phyloP scores from a whole-genome alignment of 2,329 filamentous ascomycete genomes.

The Cercospora zeae-maydis region DNA sequence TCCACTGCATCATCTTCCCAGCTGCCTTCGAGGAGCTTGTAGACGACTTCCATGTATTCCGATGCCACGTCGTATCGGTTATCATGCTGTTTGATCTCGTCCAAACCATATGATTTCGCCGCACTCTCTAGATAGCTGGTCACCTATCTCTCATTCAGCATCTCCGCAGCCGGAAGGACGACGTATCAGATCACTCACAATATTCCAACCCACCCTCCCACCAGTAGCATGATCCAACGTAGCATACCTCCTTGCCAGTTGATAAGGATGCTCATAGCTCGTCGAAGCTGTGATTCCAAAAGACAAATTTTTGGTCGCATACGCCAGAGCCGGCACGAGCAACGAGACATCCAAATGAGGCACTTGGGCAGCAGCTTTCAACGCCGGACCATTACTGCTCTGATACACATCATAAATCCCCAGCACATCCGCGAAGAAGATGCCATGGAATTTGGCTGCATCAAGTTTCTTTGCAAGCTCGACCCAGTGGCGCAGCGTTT shows the following conservation, averaged over 20 bases:
- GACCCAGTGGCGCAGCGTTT: slow-evolving; percentile 48
- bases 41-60: slow-evolving; percentile 41
- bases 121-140: slow-evolving; percentile 49
- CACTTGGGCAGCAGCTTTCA: slow-evolving; percentile 62
- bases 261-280: slow-evolving; percentile 39
- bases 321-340: slow-evolving; percentile 46
- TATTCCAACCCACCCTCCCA: slow-evolving; percentile 46
- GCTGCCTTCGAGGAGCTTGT: slow-evolving; percentile 33
- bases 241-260: slow-evolving; percentile 36
- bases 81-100: slow-evolving; percentile 49
- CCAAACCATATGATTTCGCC: slow-evolving; percentile 47
- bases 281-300: slow-evolving; percentile 40
- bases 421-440: slow-evolving; percentile 52
- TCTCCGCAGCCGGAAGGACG: too few relatives aligned
- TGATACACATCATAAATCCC: slow-evolving; percentile 49
- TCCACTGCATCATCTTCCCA: slow-evolving; percentile 38
- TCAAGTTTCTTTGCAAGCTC: slow-evolving; percentile 48
- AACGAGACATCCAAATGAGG: slow-evolving; percentile 57
- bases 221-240: slow-evolving; percentile 40
- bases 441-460: slow-evolving; percentile 49
- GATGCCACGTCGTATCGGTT: slow-evolving; percentile 49
- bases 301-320: slow-evolving; percentile 43
- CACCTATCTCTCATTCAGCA: slow-evolving; percentile 29
- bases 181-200: slow-evolving; percentile 20
- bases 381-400: slow-evolving; percentile 46